A percentile compares a stretch with the other conserved stretches of the same genome.
Conservation (phyloP, 2,329 filamentous ascomycete species). For the Geosmithia putterillii region DNA sequence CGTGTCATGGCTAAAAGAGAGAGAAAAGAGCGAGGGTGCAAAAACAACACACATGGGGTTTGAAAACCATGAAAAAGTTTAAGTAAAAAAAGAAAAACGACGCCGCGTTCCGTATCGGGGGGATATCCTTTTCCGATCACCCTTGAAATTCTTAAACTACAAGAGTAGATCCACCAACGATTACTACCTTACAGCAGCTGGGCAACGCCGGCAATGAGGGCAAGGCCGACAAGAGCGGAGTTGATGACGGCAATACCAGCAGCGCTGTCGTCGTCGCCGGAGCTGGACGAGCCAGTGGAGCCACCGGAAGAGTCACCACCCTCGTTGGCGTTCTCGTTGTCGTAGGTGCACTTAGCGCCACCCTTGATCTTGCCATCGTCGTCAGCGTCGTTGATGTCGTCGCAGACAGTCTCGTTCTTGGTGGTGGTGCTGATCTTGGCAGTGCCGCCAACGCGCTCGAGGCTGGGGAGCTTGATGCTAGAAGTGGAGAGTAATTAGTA, state of each 20-base stretch:
- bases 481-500: background rate
- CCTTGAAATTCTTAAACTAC: constrained; percentile 2
- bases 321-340: constrained; percentile 40
- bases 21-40: constrained; percentile 16
- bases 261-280: constrained; percentile 22
- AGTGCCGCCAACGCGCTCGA: constrained; percentile 58
- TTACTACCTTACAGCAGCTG: constrained; percentile 37
- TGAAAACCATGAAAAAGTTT: background rate
- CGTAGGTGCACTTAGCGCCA: constrained; percentile 33
- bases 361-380: constrained; percentile 29
- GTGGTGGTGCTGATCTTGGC: constrained; percentile 58
- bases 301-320: constrained; percentile 19
- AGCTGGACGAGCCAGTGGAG: constrained; percentile 13
- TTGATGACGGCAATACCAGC: constrained; percentile 33
- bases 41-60: constrained; percentile 14
- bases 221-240: constrained; percentile 32
- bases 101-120: constrained; percentile 13
- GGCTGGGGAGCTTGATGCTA: constrained; percentile 59
- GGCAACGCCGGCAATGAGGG: constrained; percentile 31
- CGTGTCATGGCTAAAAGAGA: too few relatives aligned
- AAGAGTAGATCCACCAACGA: background rate
- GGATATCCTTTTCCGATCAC: constrained; percentile 10
- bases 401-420: constrained; percentile 41
- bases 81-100: background rate
- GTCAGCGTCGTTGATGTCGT: constrained; percentile 33